Base-by-base conservation (phyloP, 768 basidiomycete species). In the Collybia sordida region DNA sequence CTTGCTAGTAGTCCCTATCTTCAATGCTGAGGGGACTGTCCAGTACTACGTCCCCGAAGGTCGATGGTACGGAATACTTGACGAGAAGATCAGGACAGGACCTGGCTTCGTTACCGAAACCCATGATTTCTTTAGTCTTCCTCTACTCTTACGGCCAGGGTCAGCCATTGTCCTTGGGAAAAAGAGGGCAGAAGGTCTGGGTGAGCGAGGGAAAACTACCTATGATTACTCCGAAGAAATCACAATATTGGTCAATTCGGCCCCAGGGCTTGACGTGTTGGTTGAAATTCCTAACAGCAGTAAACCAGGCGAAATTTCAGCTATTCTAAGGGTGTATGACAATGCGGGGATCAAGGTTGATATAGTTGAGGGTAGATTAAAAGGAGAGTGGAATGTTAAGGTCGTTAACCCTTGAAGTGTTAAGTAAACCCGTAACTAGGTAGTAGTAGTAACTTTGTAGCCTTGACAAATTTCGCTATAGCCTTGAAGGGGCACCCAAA, bases 11-110 rank as follows among this genome's bases (percentile, higher is more conserved):
- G 64, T 62, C 12, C 69, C 68, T 21, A 55, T 70, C 35, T 67
- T 68, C 51, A 64, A 51, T 24, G 59, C 57, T 3, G 62, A 65
- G 35, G 59, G 57, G 25, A 55, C 47, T 6, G 55, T 69, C 5
- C 58, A 68, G 39, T 64, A 58, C 46, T 70, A 69, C 39, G 55
- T 69, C 11, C 69, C 69, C 11, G 39, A 55, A 18, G 66, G 68
- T 15, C 53, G 52, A 7, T 70, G 69, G 69, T 64, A 59, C 47
- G 60, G 64, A 0, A 22, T 69, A 21, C 44, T 70, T 6, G 64
- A 67, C 31, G 60, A 60, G 1, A 64, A 62, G 23, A 42, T 66
- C n/a, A 54, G 61, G 4, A 46, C 50, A 22, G 68, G 67, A 5
- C 67, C 64, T 23, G 54, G 54, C 14, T 69, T 58, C 38, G 51